A percentile compares a stretch with the other conserved stretches of the same genome.
These are phyloP conservation scores for Monascus ruber DNA, from an alignment of 2,329 filamentous ascomycete genomes.

Conservation along the genomic window DNA sequence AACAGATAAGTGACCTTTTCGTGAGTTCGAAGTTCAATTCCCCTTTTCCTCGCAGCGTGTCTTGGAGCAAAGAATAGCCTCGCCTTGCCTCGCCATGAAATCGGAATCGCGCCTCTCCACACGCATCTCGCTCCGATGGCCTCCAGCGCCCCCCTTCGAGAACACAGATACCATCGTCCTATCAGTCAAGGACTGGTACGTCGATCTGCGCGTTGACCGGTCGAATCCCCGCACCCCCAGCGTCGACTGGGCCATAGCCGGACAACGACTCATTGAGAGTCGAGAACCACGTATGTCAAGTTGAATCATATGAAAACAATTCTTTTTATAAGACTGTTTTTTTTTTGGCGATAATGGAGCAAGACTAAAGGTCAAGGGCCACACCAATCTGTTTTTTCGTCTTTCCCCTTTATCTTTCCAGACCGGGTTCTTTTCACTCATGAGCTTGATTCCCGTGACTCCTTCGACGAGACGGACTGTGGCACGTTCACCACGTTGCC, in stretches of 20 bases:
- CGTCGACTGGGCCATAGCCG: constrained; percentile 36
- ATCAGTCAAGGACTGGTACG: constrained; percentile 32
- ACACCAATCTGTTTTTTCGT: too few relatives aligned
- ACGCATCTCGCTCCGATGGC: constrained; percentile 34
- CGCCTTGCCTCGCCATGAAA: too few relatives aligned
- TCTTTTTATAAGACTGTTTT: background rate
- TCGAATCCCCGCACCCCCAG: constrained; percentile 14
- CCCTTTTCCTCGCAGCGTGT: too few relatives aligned
- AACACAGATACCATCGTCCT: constrained; percentile 35
- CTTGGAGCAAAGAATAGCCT: too few relatives aligned
- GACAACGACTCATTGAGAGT: constrained; percentile 26
- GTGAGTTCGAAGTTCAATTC: too few relatives aligned
- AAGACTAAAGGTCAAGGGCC: background rate
- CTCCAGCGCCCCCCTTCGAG: constrained; percentile 28
- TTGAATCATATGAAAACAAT: background rate
- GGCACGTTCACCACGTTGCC: constrained; percentile 27
- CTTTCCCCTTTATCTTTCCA: constrained; percentile 2
- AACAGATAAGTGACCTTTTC: too few relatives aligned
- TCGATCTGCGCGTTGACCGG: constrained; percentile 33
- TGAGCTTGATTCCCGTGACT: constrained; percentile 26
- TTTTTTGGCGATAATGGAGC: too few relatives aligned
- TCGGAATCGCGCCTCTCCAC: constrained; percentile 16
- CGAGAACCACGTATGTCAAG: constrained; percentile 21
- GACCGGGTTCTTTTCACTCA: constrained; percentile 28
- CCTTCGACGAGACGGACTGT: constrained; percentile 23